Base-by-base conservation (phyloP, 108 stramenopile genomes). In the Epipyxis sp. region DNA sequence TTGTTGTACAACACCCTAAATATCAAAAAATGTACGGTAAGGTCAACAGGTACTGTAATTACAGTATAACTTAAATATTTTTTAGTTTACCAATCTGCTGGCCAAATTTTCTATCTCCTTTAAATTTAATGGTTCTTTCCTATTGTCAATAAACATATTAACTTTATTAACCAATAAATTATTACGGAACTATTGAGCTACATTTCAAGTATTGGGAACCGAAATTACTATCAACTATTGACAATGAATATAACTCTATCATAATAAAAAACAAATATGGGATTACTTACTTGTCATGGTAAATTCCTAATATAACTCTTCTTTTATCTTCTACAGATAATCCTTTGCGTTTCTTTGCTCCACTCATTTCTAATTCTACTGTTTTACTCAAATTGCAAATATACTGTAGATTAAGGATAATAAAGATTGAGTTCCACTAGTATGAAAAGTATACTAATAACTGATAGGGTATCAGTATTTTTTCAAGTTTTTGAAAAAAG, bases 81-180 rank as follows among this genome's bases (percentile, higher is more conserved):
- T 13, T n/a, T 62, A 34, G 35, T 20, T 50, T 2, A 81, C 84
- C 58, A 77, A 44, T 71, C 80, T 83, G 41, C 40, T 40, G 29
- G 45, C 84, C 30, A 69, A 69, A 40, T 84, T 82, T 42, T 84
- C 84, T 13, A 84, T 80, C 27, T 84, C 84, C 44, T 84, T 84
- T 6, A 84, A 80, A 29, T 69, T 84, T 59, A 80, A 72, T n/a
- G 61, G 61, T 25, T 65, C 61, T 37, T 65, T 3, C 34, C 61
- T 65, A 32, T 6, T 32, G 46, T 13, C 13, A 20, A 13, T 50
- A 20, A 13, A 25, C 20, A 65, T 65, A 6, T 65, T n/a, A n/a
- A n/a, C n/a, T n/a, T n/a, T n/a, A n/a, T n/a, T n/a, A n/a, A n/a
- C n/a, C n/a, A n/a, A n/a, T n/a, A n/a, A n/a, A n/a, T n/a, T n/a